Evolutionary conservation across 805 yeast genomes (phyloP).

Genomic region (Saturnispora hagleri): DNA sequence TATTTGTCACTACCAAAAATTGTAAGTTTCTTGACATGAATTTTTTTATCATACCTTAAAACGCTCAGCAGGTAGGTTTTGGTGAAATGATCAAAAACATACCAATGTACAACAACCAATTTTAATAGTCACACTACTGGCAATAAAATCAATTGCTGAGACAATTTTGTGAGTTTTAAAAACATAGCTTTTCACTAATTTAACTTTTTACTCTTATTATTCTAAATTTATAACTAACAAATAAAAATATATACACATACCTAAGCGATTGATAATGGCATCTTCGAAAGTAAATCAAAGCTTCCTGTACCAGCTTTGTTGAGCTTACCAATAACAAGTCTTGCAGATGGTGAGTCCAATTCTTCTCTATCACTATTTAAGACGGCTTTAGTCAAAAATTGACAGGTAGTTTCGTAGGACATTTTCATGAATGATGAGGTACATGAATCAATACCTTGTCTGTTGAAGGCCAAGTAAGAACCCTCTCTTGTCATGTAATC

Average conservation of each 20-base stretch:
- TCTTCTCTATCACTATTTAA: conserved; percentile 84
- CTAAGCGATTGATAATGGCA: conserved; percentile 25
- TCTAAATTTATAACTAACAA: not conserved
- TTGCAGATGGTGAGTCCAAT: conserved; percentile 84
- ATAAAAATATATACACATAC: not conserved
- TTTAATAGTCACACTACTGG: too few relatives aligned
- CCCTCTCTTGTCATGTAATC: conserved; percentile 99
- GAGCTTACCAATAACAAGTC: conserved; percentile 86
- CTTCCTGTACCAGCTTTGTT: conserved; percentile 93
- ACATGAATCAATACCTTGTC: conserved; percentile 95
- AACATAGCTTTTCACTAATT: too few relatives aligned
- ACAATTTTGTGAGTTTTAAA: too few relatives aligned
- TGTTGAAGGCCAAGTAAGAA: conserved; percentile 87
- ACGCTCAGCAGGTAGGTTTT: not conserved
- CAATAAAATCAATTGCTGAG: too few relatives aligned
- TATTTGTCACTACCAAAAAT: not conserved
- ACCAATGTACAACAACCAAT: too few relatives aligned
- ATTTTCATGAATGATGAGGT: conserved; percentile 96
- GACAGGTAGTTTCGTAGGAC: conserved; percentile 98
- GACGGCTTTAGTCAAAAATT: conserved; percentile 93
- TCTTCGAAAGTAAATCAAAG: conserved; percentile 63
- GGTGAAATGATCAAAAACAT: too few relatives aligned
- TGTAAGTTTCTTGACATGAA: not conserved
- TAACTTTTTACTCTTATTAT: too few relatives aligned
- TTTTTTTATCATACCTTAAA: not conserved